Base-by-base conservation (phyloP, 257 asterid species). In the Solanum sejunctum region DNA sequence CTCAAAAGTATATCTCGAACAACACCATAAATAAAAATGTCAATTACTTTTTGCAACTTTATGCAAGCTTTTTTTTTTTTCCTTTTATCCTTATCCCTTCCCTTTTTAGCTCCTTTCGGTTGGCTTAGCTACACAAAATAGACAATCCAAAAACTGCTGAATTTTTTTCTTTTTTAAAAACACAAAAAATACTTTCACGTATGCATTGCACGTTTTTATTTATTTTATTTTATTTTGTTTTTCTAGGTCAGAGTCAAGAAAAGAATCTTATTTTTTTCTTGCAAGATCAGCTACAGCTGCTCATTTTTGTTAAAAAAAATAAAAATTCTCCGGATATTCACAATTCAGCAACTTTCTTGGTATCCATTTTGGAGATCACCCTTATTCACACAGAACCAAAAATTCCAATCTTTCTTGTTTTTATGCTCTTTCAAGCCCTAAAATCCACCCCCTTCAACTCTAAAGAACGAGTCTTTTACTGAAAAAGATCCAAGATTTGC, bases 291-390 rank as follows among this genome's bases (percentile, higher is more conserved):
- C 47, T 17, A 80, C 51, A 83, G 84, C 51, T 70, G 82, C 49
- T 77, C 85, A 58, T 77, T 81, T 85, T 32, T 32, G 36, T 32
- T 26, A 26, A 28, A 32, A 32, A 32, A 32, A 0, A 18, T 18
- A 56, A 56, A 56, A 57, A 47, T 79, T 84, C 70, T 52, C 86
- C 85, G 90, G 87, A 91, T 90, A 88, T 92, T 89, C 91, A 87
- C 84, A 55, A 84, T 89, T 92, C 95, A 89, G 84, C 88, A 89
- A 64, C 87, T 82, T 70, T 84, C 77, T 82, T 56, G 77, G 28
- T 82, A 57, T 84, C 52, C 73, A 66, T 85, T 85, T 85, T 41
- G 61, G 70, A 88, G 88, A 86, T 80, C 79, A 60, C 80, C 69
- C 13, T 45, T 84, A 32, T 63, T 61, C 21, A 55, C 56, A 43